phyloP scores from a whole-genome alignment of 345 rosid genomes.

The Orychophragmus violaceus region DNA sequence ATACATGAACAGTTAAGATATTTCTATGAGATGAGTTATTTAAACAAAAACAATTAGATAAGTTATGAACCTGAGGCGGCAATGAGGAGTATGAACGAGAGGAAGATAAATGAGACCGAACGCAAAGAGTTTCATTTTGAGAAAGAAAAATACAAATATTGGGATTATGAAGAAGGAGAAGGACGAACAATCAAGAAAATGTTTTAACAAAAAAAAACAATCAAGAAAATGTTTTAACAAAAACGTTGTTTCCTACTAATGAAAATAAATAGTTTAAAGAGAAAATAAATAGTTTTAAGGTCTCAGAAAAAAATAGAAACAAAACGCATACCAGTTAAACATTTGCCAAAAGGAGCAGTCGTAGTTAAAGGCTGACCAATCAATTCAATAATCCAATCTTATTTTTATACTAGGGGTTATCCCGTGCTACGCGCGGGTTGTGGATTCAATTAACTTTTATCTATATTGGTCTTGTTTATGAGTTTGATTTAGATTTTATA shows the following conservation, averaged over 20 bases:
- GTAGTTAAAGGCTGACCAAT: not conserved
- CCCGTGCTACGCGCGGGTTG: too few species aligned
- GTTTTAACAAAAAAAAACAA: too few species aligned
- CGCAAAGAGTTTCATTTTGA: constrained; percentile 22
- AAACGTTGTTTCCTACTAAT: too few species aligned
- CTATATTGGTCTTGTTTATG: too few species aligned
- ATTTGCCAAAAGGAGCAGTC: not conserved
- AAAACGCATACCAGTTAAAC: constrained; percentile 10
- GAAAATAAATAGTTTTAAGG: too few species aligned
- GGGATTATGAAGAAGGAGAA: not conserved
- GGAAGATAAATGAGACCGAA: constrained; percentile 12
- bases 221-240: too few species aligned
- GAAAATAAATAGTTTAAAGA: not conserved
- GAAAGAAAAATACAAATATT: too few species aligned
- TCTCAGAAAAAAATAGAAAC: constrained; percentile 13
- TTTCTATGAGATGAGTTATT: not conserved
- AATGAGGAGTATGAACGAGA: constrained; percentile 19
- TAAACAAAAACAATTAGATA: not conserved
- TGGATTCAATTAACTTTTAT: too few species aligned
- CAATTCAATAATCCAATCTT: constrained; percentile 3
- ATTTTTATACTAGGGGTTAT: too few species aligned
- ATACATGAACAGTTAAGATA: not conserved
- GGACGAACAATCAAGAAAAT: too few species aligned
- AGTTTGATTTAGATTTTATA: too few species aligned
- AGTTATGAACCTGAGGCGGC: constrained; percentile 21